Conservation (phyloP, 441 rosid genomes). For the Bocquillonia castaneifolia region DNA sequence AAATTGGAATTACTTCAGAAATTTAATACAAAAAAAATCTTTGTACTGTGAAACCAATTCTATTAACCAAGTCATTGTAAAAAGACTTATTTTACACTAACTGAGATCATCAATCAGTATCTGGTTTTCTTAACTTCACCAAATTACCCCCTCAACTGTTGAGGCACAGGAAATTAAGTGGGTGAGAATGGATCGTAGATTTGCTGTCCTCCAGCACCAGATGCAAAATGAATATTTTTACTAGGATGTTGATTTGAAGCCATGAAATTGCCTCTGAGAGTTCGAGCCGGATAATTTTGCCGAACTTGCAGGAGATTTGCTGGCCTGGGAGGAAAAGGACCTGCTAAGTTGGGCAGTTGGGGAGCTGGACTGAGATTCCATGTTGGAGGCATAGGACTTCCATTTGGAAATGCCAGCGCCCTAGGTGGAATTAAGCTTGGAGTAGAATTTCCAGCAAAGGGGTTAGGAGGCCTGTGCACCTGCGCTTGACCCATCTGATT, state of each 20-base stretch:
- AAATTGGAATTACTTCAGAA: neutral
- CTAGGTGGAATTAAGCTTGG: constrained; percentile 28
- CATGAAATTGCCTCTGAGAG: constrained; percentile 28
- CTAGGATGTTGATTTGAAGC: constrained; percentile 36
- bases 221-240: constrained; percentile 15
- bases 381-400: constrained; percentile 29
- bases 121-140: constrained; percentile 32
- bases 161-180: constrained; percentile 39
- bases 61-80: neutral
- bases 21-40: neutral
- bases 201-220: constrained; percentile 44
- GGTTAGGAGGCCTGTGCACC: constrained; percentile 23
- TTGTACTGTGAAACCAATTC: neutral
- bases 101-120: constrained; percentile 33
- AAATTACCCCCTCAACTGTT: constrained; percentile 33
- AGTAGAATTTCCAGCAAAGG: constrained; percentile 31
- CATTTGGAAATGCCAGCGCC: constrained; percentile 39
- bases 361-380: constrained; percentile 40
- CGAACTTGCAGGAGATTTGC: constrained; percentile 36
- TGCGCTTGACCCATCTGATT: constrained; percentile 44
- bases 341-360: constrained; percentile 37
- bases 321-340: constrained; percentile 50
- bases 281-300: constrained; percentile 33
- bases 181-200: constrained; percentile 91
- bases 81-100: constrained; percentile 10